Conservation (phyloP, 352 stramenopile species). For the Phytophthora colocasiae region DNA sequence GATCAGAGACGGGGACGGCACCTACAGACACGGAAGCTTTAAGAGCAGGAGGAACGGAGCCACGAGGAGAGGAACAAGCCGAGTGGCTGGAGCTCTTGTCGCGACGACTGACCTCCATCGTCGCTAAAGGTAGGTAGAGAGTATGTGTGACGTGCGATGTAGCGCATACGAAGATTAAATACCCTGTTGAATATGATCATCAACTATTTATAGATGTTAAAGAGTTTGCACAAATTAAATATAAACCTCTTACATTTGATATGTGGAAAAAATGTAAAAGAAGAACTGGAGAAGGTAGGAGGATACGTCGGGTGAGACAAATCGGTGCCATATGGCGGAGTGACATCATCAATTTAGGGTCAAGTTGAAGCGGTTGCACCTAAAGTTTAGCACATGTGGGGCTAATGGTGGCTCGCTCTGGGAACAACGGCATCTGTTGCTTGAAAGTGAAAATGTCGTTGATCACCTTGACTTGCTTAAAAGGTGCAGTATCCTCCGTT, state of each 20-base stretch:
- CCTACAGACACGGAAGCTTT: slow-evolving; percentile 23
- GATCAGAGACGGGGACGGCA: slow-evolving; percentile 6
- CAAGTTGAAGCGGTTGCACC: slow-evolving; percentile 5
- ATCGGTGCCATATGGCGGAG: no score
- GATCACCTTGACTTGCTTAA: slow-evolving; percentile 41
- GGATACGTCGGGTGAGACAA: slow-evolving; percentile 17
- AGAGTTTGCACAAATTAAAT: no score
- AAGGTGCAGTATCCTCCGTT: background rate
- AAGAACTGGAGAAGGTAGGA: background rate
- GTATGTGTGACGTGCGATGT: background rate
- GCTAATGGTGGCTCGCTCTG: slow-evolving; percentile 45
- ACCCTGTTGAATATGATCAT: slow-evolving; percentile 4
- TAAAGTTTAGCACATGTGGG: slow-evolving; percentile 24
- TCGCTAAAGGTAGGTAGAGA: no score
- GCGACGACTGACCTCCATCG: background rate
- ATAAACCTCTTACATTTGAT: no score
- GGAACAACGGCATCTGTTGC: slow-evolving; percentile 71
- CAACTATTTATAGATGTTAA: no score
- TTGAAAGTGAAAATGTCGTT: slow-evolving; percentile 66
- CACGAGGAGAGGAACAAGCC: slow-evolving; percentile 26
- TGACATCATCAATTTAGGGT: slow-evolving; percentile 27
- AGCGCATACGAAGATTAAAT: background rate
- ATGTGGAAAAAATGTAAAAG: background rate
- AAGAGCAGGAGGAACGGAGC: slow-evolving; percentile 1
- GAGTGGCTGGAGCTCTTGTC: slow-evolving; percentile 9